Evolutionary conservation across 495 filamentous ascomycete species (phyloP).

Genomic region (Lophiotrema nucula): DNA sequence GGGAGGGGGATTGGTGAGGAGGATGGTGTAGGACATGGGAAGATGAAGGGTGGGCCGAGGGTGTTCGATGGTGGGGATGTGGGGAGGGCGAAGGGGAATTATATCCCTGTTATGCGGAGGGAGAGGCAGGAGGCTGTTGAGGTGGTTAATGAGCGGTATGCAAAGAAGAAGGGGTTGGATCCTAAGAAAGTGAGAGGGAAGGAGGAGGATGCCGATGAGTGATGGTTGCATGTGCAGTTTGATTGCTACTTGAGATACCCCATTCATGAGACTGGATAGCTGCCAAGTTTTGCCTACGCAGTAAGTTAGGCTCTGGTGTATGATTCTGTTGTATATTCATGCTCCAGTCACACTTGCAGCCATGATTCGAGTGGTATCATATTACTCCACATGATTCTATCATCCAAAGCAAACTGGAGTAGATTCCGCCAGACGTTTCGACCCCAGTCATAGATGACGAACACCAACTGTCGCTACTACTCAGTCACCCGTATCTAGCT

Average conservation of each 20-base stretch:
- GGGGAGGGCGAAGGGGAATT: conserved; percentile 41
- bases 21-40: background rate
- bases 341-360: too few relatives aligned
- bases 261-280: too few relatives aligned
- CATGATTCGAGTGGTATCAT: too few relatives aligned
- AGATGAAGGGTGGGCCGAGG: conserved; percentile 4
- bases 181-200: background rate
- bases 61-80: conserved; percentile 25
- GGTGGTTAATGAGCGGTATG: conserved; percentile 74
- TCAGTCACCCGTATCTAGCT: conserved; percentile 40
- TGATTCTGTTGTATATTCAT: too few relatives aligned
- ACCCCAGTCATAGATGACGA: too few relatives aligned
- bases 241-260: background rate
- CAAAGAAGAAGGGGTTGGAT: conserved; percentile 60
- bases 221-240: background rate
- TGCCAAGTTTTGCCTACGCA: too few relatives aligned
- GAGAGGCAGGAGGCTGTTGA: conserved; percentile 61
- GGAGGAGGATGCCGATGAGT: conserved; percentile 20
- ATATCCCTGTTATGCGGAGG: conserved; percentile 69
- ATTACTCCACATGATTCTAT: too few relatives aligned
- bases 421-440: too few relatives aligned
- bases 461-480: too few relatives aligned
- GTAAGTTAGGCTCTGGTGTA: too few relatives aligned
- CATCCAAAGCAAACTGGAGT: too few relatives aligned
- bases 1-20: background rate